phyloP scores from a whole-genome alignment of 306 rosid genomes.

The Begonia loranthoides region DNA sequence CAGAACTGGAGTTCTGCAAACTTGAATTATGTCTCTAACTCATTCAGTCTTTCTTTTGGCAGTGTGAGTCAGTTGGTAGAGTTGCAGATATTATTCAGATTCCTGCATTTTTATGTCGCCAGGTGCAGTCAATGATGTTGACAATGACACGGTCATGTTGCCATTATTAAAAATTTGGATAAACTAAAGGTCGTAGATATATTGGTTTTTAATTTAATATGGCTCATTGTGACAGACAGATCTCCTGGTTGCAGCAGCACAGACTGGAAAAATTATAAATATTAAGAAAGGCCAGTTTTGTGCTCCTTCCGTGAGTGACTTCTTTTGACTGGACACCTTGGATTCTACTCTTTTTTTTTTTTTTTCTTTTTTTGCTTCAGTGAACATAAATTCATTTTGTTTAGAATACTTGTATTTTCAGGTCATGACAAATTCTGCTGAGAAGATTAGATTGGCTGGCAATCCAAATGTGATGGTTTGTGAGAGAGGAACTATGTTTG shows the following conservation, averaged over 20 bases:
- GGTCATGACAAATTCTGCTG: conserved; percentile 91
- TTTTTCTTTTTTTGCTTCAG: conserved; percentile 6
- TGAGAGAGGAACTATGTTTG: conserved; percentile 98
- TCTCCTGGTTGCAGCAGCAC: conserved; percentile 93
- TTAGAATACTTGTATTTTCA: conserved; percentile 15
- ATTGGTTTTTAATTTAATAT: no score
- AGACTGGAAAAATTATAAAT: conserved; percentile 81
- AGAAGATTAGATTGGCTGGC: conserved; percentile 88
- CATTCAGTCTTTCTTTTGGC: conserved; percentile 6
- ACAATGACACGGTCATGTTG: no score
- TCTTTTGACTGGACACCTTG: conserved; percentile 5
- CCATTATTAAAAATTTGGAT: no score
- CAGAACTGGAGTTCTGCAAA: no score
- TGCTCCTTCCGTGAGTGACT: conserved; percentile 83
- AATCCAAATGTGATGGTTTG: conserved; percentile 96
- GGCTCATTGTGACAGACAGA: conserved; percentile 54
- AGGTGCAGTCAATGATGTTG: conserved; percentile 20
- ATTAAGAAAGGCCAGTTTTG: conserved; percentile 98
- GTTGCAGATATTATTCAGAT: conserved; percentile 95
- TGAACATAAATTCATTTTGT: conserved; percentile 6
- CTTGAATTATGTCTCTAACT: no score
- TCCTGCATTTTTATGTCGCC: conserved; percentile 95
- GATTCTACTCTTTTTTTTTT: conserved; percentile 7
- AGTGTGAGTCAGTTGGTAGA: conserved; percentile 90
- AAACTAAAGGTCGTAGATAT: no score